Evolutionary conservation across 306 rosid species (phyloP).

Genomic region (Dalbergia oliveri): DNA sequence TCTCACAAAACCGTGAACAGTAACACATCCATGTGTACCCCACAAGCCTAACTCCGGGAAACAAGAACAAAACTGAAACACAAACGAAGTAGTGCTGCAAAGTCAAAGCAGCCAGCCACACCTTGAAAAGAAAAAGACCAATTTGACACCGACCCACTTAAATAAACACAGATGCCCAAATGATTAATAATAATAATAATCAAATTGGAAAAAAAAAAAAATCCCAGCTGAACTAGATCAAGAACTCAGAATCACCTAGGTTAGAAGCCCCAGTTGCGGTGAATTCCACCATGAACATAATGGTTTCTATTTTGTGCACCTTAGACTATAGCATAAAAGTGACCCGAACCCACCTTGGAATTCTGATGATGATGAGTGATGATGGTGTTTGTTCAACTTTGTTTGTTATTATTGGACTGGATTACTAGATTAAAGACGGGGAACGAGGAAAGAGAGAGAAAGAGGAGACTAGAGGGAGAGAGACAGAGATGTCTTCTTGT

Average conservation of each 20-base stretch:
- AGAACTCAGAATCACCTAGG: conserved; percentile 17
- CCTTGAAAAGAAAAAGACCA: conserved; percentile 48
- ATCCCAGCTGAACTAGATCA: conserved; percentile 45
- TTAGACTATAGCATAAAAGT: conserved; percentile 36
- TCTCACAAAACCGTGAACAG: conserved; percentile 38
- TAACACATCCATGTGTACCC: conserved; percentile 46
- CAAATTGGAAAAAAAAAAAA: background rate
- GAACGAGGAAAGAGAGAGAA: conserved; percentile 26
- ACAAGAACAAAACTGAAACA: conserved; percentile 23
- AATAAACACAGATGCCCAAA: conserved; percentile 39
- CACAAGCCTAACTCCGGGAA: conserved; percentile 44
- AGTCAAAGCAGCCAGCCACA: conserved; percentile 50
- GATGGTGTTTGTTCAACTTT: conserved; percentile 27
- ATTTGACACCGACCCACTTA: conserved; percentile 48
- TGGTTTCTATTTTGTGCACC: conserved; percentile 7
- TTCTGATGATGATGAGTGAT: conserved; percentile 47
- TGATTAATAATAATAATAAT: background rate
- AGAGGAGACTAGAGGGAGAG: background rate
- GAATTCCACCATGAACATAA: conserved; percentile 21
- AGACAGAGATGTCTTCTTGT: conserved; percentile 54
- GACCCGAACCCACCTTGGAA: conserved; percentile 53
- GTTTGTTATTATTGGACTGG: background rate
- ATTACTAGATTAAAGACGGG: conserved; percentile 49
- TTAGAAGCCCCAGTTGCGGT: conserved; percentile 15
- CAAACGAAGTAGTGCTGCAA: conserved; percentile 34